Evolutionary conservation across 768 basidiomycete genomes (phyloP).

Genomic region (Xerocomus brunneocitrinus): DNA sequence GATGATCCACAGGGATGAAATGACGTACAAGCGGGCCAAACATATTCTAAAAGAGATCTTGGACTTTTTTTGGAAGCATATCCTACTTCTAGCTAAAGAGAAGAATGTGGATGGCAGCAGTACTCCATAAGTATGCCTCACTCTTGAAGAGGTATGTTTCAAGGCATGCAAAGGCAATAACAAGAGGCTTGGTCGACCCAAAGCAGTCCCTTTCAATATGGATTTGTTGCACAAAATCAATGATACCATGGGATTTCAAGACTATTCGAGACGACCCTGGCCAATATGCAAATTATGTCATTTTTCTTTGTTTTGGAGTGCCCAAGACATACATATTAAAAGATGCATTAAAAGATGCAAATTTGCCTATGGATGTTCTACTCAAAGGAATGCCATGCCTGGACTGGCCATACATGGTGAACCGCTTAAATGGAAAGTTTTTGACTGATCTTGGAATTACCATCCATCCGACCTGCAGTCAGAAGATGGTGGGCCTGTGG

Average conservation of each 20-base stretch:
- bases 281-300: not conserved
- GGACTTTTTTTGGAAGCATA: conserved; percentile 5
- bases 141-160: not conserved
- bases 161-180: not conserved
- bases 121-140: conserved; percentile 6
- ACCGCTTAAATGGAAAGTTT: not conserved
- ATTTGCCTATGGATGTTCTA: not conserved
- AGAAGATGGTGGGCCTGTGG: not conserved
- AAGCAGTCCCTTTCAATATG: conserved; percentile 7
- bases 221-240: not conserved
- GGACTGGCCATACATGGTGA: conserved; percentile 1
- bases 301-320: conserved; percentile 13
- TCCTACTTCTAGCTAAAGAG: conserved; percentile 5
- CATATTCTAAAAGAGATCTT: conserved; percentile 8
- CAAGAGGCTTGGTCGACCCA: not conserved
- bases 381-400: not conserved
- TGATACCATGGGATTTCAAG: not conserved
- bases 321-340: not conserved
- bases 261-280: not conserved
- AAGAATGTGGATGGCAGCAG: not conserved
- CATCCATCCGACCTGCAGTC: not conserved
- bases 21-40: not conserved
- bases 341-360: no score
- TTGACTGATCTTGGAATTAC: not conserved
- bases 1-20: no score